Evolutionary conservation across 768 basidiomycete species (phyloP).

Genomic region (Tulasnella sp.): DNA sequence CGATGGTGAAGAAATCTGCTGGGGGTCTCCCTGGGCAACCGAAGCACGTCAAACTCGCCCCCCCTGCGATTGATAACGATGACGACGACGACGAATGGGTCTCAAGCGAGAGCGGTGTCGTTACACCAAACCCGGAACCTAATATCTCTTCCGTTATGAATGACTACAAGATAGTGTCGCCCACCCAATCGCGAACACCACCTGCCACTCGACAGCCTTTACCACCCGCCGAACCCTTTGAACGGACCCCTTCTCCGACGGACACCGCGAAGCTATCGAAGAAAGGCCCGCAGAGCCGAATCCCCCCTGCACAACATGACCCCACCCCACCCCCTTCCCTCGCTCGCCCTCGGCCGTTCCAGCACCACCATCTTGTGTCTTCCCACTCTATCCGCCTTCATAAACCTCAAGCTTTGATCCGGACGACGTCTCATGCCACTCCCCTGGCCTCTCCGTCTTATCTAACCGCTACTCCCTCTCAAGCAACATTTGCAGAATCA

Average conservation of each 20-base stretch:
- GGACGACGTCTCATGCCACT: not conserved
- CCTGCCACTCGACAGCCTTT: slow-evolving; percentile 7
- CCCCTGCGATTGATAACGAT: not conserved
- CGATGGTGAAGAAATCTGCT: not conserved
- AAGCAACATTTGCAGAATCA: not conserved
- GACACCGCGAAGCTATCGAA: not conserved
- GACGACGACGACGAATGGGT: slow-evolving; percentile 62
- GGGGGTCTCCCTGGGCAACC: not conserved
- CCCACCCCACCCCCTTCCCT: not conserved
- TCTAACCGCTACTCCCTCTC: slow-evolving; percentile 2
- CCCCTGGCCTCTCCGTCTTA: slow-evolving; percentile 11
- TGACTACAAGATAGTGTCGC: not conserved
- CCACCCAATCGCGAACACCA: not conserved
- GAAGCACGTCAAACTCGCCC: not conserved
- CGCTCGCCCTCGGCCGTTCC: not conserved
- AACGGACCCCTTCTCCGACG: slow-evolving; percentile 6
- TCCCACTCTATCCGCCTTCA: not conserved
- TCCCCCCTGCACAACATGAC: not conserved
- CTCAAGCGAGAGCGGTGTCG: slow-evolving; percentile 65
- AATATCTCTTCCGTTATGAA: not conserved
- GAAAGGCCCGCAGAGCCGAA: not conserved
- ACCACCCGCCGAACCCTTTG: slow-evolving; percentile 5
- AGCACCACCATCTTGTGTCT: slow-evolving; percentile 1
- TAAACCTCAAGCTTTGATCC: not conserved
- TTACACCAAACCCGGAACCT: slow-evolving; percentile 37